phyloP scores from a whole-genome alignment of 108 stramenopile species.

The Cafeteria roenbergensis region DNA sequence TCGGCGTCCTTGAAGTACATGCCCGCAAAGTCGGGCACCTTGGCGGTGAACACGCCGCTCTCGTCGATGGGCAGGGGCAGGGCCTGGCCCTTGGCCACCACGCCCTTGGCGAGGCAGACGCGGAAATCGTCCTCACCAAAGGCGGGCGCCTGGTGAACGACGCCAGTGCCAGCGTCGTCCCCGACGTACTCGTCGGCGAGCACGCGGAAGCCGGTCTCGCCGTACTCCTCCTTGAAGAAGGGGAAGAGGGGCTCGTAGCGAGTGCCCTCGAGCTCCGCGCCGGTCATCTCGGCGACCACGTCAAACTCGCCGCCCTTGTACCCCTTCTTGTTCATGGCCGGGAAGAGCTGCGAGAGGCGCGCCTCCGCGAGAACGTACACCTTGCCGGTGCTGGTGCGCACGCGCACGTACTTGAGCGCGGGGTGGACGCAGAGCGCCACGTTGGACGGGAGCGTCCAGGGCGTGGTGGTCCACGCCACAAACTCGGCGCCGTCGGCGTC shows the following conservation, averaged over 20 bases:
- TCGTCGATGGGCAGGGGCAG: conserved; percentile 88
- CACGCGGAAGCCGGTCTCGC: conserved; percentile 60
- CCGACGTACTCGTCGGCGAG: conserved; percentile 84
- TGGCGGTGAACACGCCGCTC: conserved; percentile 72
- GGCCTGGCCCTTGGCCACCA: conserved; percentile 69
- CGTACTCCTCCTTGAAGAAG: conserved; percentile 54
- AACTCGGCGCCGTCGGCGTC: conserved; percentile 43
- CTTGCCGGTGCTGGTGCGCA: conserved; percentile 61
- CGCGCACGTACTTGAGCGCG: conserved; percentile 71
- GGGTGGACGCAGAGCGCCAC: conserved; percentile 82
- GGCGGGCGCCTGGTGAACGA: conserved; percentile 97
- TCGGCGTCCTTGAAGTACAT: conserved; percentile 88
- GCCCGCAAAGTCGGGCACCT: conserved; percentile 65
- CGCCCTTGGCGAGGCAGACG: conserved; percentile 78
- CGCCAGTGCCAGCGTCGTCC: conserved; percentile 94
- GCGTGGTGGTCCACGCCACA: conserved; percentile 50
- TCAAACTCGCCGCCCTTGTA: conserved; percentile 68
- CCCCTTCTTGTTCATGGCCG: conserved; percentile 81
- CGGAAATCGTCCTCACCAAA: conserved; percentile 99
- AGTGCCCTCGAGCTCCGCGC: conserved; percentile 74
- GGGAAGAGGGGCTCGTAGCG: conserved; percentile 79
- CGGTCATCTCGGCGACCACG: conserved; percentile 52
- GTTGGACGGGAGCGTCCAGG: conserved; percentile 57
- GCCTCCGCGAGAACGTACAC: conserved; percentile 68
- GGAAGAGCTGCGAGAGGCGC: conserved; percentile 75